Evolutionary conservation across 345 rosid genomes (phyloP), one percentile per base, ranked within the genome.

Genomic region (Combretum micranthum): DNA sequence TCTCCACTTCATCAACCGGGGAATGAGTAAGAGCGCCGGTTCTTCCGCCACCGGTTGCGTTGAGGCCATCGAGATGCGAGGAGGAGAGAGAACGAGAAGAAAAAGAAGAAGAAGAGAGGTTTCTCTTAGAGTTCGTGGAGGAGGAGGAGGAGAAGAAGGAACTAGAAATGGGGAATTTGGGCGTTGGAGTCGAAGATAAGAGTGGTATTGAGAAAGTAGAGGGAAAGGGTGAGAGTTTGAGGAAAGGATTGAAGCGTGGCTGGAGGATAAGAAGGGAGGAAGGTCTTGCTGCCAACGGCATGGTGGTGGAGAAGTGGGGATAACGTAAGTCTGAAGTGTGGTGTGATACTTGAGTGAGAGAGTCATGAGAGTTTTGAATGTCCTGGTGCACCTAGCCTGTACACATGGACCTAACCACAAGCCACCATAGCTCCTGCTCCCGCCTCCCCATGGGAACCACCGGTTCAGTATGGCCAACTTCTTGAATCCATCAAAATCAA

Each of bases 1-100:
- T 86, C 70, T 80, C 74, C 3, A 79, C 81, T 14, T 77, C 87
- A 9, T 32, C 53, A n/a, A 70, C 64, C 59, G 82, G 52, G 3
- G 87, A 71, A 50, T 82, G 79, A 16, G 81, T 59, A 18, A 75
- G 43, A 4, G 87, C 88, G 10, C 84, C 93, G n/a, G 84, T 79
- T 73, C 96, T 76, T 10, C 82, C 80, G 11, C 66, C 69, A 18
- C 62, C 45, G 47, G 60, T 37, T 56, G 3, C 50, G 58, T 62
- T 71, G 1, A 56, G 39, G 39, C 39, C 4, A 16, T 59, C 56
- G 20, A 76, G 48, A 12, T 68, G 70, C 7, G 63, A 66, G 16
- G 75, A 58, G 19, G 81, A 72, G 2, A 71, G 15, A 13, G 79
- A n/a, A n/a, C n/a, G n/a, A n/a, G n/a, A 54, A 13, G 66, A 59